Conservation (phyloP, 768 basidiomycete genomes). For the Rhodotorula paludigena region DNA sequence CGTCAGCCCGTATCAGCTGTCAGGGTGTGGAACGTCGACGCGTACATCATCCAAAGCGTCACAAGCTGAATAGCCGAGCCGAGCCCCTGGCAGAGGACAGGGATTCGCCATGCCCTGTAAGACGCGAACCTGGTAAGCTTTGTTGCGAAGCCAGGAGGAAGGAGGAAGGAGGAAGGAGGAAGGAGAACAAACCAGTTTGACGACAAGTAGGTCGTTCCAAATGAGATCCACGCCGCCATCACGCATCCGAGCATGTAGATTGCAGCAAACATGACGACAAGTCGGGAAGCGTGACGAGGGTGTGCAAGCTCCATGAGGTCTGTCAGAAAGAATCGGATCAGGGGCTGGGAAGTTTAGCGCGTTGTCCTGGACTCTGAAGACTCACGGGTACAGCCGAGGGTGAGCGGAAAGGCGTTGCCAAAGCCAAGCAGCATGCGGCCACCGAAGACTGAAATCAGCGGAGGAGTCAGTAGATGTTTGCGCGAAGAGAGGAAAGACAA, state of each 20-base stretch:
- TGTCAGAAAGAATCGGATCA: not conserved
- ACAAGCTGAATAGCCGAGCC: conserved; percentile 9
- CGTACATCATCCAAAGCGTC: not conserved
- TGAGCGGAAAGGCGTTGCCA: not conserved
- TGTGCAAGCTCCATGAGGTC: conserved; percentile 21
- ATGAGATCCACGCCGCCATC: conserved; percentile 11
- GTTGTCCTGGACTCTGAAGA: no score
- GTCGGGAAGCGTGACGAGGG: conserved; percentile 1
- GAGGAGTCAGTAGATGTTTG: not conserved
- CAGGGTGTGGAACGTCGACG: no score
- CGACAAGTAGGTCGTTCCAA: conserved; percentile 10
- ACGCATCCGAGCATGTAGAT: conserved; percentile 6
- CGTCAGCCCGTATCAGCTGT: no score
- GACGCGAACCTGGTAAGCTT: no score
- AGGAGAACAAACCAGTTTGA: conserved; percentile 10
- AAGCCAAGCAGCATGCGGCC: conserved; percentile 4
- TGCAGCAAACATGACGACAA: not conserved
- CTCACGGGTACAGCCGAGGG: not conserved
- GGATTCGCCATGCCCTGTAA: conserved; percentile 20
- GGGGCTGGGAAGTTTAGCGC: not conserved
- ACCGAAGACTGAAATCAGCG: conserved; percentile 7
- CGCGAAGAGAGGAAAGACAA: no score
- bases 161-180: no score
- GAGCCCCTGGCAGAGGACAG: conserved; percentile 5
- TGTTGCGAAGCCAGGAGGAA: no score